A percentile compares a stretch with the other conserved stretches of the same genome.
These are phyloP conservation scores for Annulohypoxylon stygium DNA, from an alignment of 495 filamentous ascomycete species.

Conservation along the genomic window DNA sequence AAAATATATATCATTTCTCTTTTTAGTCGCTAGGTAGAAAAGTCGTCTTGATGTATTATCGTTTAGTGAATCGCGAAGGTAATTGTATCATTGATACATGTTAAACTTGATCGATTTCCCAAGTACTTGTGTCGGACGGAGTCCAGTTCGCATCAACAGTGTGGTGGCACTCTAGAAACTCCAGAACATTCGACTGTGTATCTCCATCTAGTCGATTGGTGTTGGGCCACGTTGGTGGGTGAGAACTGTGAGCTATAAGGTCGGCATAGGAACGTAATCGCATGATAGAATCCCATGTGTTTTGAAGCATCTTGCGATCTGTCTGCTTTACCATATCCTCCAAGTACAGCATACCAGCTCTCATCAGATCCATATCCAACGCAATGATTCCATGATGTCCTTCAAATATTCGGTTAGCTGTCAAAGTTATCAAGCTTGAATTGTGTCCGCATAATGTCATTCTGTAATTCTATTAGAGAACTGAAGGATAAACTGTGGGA, in stretches of 20 bases:
- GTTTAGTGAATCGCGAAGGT: not conserved
- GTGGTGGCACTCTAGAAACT: not conserved
- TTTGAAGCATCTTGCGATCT: not conserved
- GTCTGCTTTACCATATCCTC: constrained; percentile 5
- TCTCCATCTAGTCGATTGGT: not conserved
- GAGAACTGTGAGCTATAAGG: not conserved
- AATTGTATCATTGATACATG: too few relatives aligned
- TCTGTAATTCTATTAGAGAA: not conserved
- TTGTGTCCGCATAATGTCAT: constrained; percentile 9
- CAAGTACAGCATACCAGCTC: not conserved
- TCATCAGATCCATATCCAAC: not conserved
- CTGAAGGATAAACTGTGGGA: not conserved
- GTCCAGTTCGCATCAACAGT: not conserved
- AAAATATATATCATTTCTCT: too few relatives aligned
- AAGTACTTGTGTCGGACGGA: not conserved
- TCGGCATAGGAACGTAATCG: not conserved
- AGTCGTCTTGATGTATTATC: too few relatives aligned
- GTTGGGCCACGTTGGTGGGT: not conserved
- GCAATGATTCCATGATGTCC: not conserved
- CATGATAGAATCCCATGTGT: not conserved
- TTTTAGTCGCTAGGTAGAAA: too few relatives aligned
- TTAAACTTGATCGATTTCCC: not conserved
- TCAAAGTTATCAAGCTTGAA: constrained; percentile 4
- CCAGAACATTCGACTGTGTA: not conserved
- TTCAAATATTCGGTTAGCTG: constrained; percentile 1